phyloP scores from a whole-genome alignment of 2,329 filamentous ascomycete genomes.

The Sporothrix pseudoabietina region DNA sequence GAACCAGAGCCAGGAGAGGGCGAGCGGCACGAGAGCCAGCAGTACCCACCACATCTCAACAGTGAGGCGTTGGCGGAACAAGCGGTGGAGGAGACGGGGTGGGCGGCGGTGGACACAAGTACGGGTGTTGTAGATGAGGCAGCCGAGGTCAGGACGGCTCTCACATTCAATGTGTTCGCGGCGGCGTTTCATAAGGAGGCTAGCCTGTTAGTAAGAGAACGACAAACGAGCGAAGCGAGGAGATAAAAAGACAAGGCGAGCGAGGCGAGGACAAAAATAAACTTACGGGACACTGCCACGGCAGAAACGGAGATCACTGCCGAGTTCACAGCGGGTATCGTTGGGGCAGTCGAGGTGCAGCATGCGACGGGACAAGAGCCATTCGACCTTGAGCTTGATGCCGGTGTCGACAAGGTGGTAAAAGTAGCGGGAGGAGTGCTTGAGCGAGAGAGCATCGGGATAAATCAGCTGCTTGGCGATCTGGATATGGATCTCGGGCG shows the following conservation, averaged over 20 bases:
- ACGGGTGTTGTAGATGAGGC: conserved; percentile 55
- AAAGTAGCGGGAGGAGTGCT: conserved; percentile 66
- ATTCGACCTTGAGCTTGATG: conserved; percentile 66
- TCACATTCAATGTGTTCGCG: conserved; percentile 65
- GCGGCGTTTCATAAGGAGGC: conserved; percentile 60
- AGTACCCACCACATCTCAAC: conserved; percentile 55
- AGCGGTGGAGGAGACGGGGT: conserved; percentile 51
- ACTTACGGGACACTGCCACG: conserved; percentile 60
- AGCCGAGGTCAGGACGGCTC: conserved; percentile 58
- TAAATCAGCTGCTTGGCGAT: conserved; percentile 65
- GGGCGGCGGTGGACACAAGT: conserved; percentile 50
- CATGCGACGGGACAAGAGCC: conserved; percentile 65
- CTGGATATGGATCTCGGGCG: conserved; percentile 67
- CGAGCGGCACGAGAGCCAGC: conserved; percentile 47
- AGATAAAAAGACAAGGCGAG: neutral
- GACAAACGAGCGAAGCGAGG: neutral
- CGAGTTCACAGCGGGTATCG: conserved; percentile 57
- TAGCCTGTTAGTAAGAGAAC: conserved; percentile 36
- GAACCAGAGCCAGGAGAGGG: conserved; percentile 47
- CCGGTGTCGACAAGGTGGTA: conserved; percentile 67
- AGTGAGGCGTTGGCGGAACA: conserved; percentile 50
- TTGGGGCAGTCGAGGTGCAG: conserved; percentile 68
- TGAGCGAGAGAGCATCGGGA: conserved; percentile 70
- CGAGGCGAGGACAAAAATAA: neutral
- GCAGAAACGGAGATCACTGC: conserved; percentile 63